These are phyloP conservation scores for Xylaria sp. DNA, from an alignment of 2,329 filamentous ascomycete species.

Conservation along the genomic window DNA sequence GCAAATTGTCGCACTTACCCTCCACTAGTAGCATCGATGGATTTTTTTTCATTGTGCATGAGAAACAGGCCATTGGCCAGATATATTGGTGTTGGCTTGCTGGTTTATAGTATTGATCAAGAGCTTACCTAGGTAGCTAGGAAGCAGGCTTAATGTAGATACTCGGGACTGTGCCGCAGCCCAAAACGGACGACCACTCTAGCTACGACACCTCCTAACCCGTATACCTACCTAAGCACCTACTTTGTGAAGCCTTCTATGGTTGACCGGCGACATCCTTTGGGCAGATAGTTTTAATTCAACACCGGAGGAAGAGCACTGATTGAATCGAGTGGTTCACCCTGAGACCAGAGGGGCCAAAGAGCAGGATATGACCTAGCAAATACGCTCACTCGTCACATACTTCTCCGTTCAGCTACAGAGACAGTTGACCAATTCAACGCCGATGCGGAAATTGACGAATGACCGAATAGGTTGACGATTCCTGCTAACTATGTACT, in stretches of 20 bases:
- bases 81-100: neutral
- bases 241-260: neutral
- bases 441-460: no score
- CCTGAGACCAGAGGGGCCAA: neutral
- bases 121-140: neutral
- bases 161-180: neutral
- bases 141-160: neutral
- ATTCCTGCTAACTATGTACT: no score
- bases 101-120: neutral
- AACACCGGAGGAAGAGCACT: neutral
- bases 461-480: no score
- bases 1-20: neutral
- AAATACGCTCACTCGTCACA: no score
- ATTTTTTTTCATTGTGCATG: neutral
- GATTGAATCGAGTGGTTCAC: neutral
- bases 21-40: neutral
- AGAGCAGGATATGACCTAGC: neutral
- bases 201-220: neutral
- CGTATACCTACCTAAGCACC: neutral
- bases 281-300: neutral
- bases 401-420: no score
- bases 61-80: neutral
- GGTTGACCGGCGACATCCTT: neutral
- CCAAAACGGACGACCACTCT: neutral
- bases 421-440: no score